Conservation (phyloP, 2,329 filamentous ascomycete genomes). For the Trichoderma aggressivum region DNA sequence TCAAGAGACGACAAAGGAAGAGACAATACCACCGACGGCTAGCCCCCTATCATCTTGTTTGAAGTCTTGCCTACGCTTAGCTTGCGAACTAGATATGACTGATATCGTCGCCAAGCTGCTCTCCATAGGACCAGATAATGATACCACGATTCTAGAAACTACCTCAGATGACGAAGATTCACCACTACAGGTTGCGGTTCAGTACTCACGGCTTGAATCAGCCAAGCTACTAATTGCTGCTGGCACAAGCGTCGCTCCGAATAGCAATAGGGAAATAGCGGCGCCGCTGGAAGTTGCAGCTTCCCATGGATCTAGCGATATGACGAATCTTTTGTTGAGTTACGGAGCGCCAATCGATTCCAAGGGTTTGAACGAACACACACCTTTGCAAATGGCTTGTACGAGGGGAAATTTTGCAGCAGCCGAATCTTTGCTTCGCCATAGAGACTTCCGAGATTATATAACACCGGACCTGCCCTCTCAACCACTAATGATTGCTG, state of each 20-base stretch:
- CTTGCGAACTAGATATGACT: not conserved
- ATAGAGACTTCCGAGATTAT: not conserved
- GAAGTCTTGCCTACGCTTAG: not conserved
- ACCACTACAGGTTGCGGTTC: not conserved
- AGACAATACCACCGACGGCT: not conserved
- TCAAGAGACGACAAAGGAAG: not conserved
- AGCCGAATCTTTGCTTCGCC: not conserved
- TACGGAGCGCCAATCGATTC: not conserved
- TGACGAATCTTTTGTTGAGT: not conserved
- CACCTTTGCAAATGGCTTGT: not conserved
- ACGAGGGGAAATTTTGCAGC: not conserved
- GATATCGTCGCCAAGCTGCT: not conserved
- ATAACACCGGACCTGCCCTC: not conserved
- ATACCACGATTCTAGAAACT: not conserved
- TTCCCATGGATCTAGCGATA: not conserved
- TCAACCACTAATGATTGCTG: not conserved
- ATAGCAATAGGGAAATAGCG: not conserved
- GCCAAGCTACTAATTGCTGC: not conserved
- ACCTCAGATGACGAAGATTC: not conserved
- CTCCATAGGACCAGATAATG: not conserved
- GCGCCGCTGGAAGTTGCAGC: not conserved
- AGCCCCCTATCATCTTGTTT: not conserved
- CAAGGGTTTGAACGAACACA: rapidly evolving
- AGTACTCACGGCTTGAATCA: not conserved
- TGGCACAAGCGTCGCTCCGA: not conserved